phyloP scores from a whole-genome alignment of 208 protist genomes.

The Porcisia hertigi region DNA sequence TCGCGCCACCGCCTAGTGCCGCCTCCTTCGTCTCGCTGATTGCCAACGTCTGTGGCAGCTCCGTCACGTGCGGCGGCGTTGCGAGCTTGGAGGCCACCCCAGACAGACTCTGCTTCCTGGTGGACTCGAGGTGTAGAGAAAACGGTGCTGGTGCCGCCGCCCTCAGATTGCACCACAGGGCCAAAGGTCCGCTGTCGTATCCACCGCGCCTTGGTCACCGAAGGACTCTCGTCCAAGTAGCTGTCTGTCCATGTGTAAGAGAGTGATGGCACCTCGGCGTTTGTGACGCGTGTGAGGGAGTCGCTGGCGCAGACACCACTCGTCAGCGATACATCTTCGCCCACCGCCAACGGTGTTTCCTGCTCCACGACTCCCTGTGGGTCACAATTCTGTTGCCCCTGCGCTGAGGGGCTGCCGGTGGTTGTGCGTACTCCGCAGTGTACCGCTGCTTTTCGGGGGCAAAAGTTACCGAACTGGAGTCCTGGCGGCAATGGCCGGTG shows the following conservation, averaged over 20 bases:
- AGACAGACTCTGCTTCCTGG: constrained; percentile 12
- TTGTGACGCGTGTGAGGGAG: background rate
- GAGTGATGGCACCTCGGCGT: constrained; percentile 16
- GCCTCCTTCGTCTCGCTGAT: background rate
- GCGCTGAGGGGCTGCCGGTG: background rate
- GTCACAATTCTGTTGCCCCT: background rate
- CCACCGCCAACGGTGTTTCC: background rate
- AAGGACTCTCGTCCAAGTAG: constrained; percentile 33
- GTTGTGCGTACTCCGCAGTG: background rate
- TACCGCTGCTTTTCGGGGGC: background rate
- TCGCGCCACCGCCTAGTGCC: background rate
- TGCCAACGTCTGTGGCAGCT: background rate
- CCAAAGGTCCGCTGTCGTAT: constrained; percentile 38
- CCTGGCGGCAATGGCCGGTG: background rate
- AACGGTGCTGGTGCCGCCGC: constrained; percentile 25
- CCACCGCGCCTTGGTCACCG: constrained; percentile 33
- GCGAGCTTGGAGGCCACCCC: constrained; percentile 14
- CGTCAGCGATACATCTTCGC: background rate
- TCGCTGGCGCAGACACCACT: constrained; percentile 1
- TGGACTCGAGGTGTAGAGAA: constrained; percentile 10
- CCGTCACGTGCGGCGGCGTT: constrained; percentile 1
- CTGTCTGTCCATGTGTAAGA: constrained; percentile 45
- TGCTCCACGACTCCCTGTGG: background rate
- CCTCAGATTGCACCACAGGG: constrained; percentile 41
- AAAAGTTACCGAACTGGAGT: background rate